phyloP scores from a whole-genome alignment of 2,329 filamentous ascomycete species.

The Albophoma yamanashiensis region DNA sequence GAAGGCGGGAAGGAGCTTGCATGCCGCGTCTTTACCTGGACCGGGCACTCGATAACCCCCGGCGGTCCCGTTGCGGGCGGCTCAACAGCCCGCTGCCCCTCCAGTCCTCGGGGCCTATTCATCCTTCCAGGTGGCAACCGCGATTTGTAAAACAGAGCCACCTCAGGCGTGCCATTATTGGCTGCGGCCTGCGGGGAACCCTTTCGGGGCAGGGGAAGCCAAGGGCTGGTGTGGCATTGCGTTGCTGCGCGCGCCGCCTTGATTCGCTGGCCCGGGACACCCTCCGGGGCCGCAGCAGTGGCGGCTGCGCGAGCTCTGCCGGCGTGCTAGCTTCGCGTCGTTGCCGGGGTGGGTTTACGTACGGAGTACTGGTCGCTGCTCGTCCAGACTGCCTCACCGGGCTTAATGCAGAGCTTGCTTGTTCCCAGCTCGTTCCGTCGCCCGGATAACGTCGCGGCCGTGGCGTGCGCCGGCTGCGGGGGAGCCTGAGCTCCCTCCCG shows the following conservation, averaged over 20 bases:
- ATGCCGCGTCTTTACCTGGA: too few relatives aligned
- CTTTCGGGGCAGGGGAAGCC: background rate
- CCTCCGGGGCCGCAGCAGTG: background rate
- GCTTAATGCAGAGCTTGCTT: background rate
- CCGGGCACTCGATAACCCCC: too few relatives aligned
- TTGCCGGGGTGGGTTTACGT: background rate
- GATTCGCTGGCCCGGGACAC: background rate
- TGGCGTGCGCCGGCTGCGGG: background rate
- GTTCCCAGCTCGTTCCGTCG: background rate
- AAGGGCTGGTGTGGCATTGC: background rate
- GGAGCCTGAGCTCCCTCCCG: too few relatives aligned
- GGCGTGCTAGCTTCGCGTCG: background rate
- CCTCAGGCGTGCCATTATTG: background rate
- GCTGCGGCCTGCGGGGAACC: background rate
- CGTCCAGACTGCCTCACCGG: background rate
- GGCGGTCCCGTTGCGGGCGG: background rate
- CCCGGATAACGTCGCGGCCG: background rate
- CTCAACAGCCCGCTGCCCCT: background rate
- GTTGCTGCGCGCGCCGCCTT: background rate
- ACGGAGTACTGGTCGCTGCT: background rate
- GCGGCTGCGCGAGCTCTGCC: background rate
- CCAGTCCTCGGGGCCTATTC: too few relatives aligned
- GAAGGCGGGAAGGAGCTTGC: background rate
- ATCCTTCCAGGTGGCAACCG: background rate
- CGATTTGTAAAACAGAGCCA: background rate